Evolutionary conservation across 2,329 filamentous ascomycete genomes (phyloP).

Genomic region (Stagonosporopsis chrysanthemi): DNA sequence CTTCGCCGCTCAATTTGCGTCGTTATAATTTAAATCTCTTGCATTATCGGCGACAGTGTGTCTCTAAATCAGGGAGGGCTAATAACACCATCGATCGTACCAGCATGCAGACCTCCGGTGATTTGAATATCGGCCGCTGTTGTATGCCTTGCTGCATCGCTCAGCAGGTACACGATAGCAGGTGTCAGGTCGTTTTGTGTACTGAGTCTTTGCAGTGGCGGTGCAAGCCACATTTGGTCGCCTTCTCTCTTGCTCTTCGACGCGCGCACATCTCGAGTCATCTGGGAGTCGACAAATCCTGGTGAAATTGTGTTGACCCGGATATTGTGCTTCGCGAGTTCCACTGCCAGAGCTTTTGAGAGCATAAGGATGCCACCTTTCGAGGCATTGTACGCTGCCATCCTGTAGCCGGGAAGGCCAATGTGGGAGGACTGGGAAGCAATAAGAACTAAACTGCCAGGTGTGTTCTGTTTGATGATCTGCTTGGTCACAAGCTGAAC

Average conservation of each 20-base stretch:
- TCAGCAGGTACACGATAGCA: conserved; percentile 54
- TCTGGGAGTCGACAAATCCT: conserved; percentile 43
- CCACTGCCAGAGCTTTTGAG: conserved; percentile 47
- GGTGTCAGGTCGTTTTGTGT: conserved; percentile 54
- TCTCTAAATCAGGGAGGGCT: background rate
- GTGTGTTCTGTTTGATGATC: conserved; percentile 51
- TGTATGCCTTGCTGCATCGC: conserved; percentile 55
- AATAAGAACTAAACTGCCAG: conserved; percentile 53
- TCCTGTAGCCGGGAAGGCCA: conserved; percentile 48
- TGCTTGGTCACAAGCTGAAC: conserved; percentile 52
- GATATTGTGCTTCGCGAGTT: conserved; percentile 43
- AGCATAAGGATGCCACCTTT: conserved; percentile 55
- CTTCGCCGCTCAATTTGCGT: background rate
- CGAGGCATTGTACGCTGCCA: conserved; percentile 55
- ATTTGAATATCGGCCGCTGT: conserved; percentile 56
- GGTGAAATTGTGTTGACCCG: conserved; percentile 45
- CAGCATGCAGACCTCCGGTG: conserved; percentile 51
- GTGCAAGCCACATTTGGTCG: conserved; percentile 32
- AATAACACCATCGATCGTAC: conserved; percentile 23
- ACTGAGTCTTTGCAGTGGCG: conserved; percentile 51
- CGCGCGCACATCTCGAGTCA: conserved; percentile 29
- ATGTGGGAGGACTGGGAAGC: conserved; percentile 52
- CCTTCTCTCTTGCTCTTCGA: conserved; percentile 25
- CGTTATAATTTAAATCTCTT: background rate
- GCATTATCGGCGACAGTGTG: background rate